Base-by-base conservation (phyloP, 768 basidiomycete species). In the Panellus pusillus region DNA sequence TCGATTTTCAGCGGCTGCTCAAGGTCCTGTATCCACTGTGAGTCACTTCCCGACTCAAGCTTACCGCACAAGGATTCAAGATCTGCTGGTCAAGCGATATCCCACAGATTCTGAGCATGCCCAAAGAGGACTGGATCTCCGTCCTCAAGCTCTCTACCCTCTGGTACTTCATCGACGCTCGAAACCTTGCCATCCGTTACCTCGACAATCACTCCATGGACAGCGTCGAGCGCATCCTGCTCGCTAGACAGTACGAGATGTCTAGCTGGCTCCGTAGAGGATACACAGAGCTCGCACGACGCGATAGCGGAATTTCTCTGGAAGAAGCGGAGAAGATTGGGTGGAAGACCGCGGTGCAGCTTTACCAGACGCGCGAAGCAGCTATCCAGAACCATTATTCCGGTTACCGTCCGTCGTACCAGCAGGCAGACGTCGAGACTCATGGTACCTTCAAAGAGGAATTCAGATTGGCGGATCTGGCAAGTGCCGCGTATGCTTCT, bases 231-330 rank as follows among this genome's bases (percentile, higher is more conserved):
- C 71, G 66, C 47, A 60, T 75, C 39, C 50, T 29, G 2, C 57
- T 75, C 4, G 72, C 70, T 6, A 59, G 61, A 14, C 56, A 64
- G 39, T 66, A 66, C 37, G 61, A 66, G 18, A 66, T 77, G 13
- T 45, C 60, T 6, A 42, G 51, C 6, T 76, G 76, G 72, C 58
- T 73, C 11, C 19, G 70, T 17, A 57, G 62, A 9, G 71, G 67
- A 27, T 57, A 70, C 37, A 57, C 35, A 15, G 59, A 63, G 12
- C 52, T 72, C 19, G 62, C 63, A 3, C 56, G 40, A 43, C 62
- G 65, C 18, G 40, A 54, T 13, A 56, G 61, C 37, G 51, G 62
- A 9, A 50, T 70, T 12, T 52, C 39, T 18, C 28, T 56, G 2
- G 57, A 61, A 24, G 51, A 52, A n/a, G 51, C 51, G 28, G 51